phyloP scores from a whole-genome alignment of 768 basidiomycete species.

The Psilocybe subaeruginosa region DNA sequence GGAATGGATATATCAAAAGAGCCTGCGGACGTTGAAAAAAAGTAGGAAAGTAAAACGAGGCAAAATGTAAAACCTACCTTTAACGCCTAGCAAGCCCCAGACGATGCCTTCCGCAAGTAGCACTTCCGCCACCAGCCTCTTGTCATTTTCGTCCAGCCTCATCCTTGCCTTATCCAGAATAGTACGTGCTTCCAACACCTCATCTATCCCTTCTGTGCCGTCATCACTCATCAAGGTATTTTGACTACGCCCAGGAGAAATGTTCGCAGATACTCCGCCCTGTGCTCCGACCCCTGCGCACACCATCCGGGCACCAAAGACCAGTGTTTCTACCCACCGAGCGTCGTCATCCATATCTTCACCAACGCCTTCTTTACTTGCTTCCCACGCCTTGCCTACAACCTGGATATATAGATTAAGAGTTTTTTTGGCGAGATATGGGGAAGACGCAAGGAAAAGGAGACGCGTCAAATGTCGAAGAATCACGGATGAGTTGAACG shows the following conservation, averaged over 20 bases:
- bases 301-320: constrained; percentile 79
- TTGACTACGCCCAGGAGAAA: not conserved
- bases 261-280: constrained; percentile 24
- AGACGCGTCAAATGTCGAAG: constrained; percentile 85
- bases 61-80: constrained; percentile 47
- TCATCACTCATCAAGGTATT: constrained; percentile 11
- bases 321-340: constrained; percentile 76
- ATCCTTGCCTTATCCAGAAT: constrained; percentile 64
- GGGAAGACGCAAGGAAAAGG: constrained; percentile 48
- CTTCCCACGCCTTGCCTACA: constrained; percentile 80
- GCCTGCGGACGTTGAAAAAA: not conserved
- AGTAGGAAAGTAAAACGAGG: not conserved
- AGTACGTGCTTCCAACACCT: constrained; percentile 62
- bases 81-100: constrained; percentile 66
- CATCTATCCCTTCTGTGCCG: constrained; percentile 45
- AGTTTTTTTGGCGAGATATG: constrained; percentile 65
- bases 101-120: constrained; percentile 76
- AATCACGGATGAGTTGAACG: constrained; percentile 89
- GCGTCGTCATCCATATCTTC: constrained; percentile 66
- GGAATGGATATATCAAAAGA: too few species aligned
- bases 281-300: constrained; percentile 46
- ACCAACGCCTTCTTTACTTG: constrained; percentile 40
- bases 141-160: constrained; percentile 51
- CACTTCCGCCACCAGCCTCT: constrained; percentile 59
- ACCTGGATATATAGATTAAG: constrained; percentile 84